A percentile compares a stretch with the other conserved stretches of the same genome.
These are phyloP conservation scores for Colletotrichum agaves DNA, from an alignment of 2,329 filamentous ascomycete genomes.

Conservation along the genomic window DNA sequence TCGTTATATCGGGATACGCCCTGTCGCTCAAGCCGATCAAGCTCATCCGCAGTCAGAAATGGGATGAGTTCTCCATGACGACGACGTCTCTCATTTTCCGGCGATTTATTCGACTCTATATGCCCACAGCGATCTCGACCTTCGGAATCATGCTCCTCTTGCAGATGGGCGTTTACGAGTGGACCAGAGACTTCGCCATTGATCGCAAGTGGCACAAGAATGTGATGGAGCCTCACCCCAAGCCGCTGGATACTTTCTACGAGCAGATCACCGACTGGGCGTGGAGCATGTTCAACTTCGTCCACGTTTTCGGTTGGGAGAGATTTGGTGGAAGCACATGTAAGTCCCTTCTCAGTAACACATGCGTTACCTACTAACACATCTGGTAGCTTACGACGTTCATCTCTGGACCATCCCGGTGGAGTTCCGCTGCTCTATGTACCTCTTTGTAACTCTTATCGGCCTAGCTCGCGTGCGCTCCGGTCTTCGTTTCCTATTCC, in stretches of 20 bases:
- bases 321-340: constrained; percentile 58
- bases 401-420: constrained; percentile 73
- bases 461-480: constrained; percentile 60
- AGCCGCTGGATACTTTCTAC: constrained; percentile 48
- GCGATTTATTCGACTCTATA: constrained; percentile 61
- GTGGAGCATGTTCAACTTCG: constrained; percentile 59
- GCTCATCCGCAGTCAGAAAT: constrained; percentile 52
- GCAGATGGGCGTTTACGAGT: constrained; percentile 59
- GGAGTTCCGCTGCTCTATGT: constrained; percentile 68
- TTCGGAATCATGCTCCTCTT: constrained; percentile 58
- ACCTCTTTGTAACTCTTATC: constrained; percentile 64
- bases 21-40: constrained; percentile 65
- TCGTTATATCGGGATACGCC: constrained; percentile 71
- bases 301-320: constrained; percentile 64
- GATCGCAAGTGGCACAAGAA: constrained; percentile 58
- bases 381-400: constrained; percentile 58
- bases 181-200: constrained; percentile 57
- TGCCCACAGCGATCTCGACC: constrained; percentile 62
- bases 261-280: constrained; percentile 59
- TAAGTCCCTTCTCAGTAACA: constrained; percentile 40
- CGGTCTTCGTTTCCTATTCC: constrained; percentile 53
- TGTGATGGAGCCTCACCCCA: constrained; percentile 60
- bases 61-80: constrained; percentile 54
- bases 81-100: constrained; percentile 64
- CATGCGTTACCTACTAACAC: constrained; percentile 37